Base-by-base conservation (phyloP, 495 filamentous ascomycete genomes). In the Tuber aestivum region DNA sequence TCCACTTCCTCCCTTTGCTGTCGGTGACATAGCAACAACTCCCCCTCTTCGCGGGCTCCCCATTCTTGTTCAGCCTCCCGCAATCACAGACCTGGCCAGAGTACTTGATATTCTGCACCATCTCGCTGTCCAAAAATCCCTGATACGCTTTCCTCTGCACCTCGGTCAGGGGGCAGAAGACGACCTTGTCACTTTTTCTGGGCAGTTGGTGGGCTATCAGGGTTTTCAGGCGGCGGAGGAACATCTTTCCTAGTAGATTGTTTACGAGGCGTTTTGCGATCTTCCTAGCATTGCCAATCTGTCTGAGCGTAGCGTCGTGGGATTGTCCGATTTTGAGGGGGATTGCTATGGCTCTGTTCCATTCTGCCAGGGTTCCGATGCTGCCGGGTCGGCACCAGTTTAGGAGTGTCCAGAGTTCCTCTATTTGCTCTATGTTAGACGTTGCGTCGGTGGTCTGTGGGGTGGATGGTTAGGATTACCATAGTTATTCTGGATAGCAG, bases 401-500 rank as follows among this genome's bases (percentile, higher is more conserved):
- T 20, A 99, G 85, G 5, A 99, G 86, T 5, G 94, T 95, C 95
- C 95, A 99, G 2, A 99, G 88, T 83, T 99, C 96, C 81, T 97
- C 93, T 81, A 35, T n/a, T 37, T 10, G 70, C 18, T 12, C 10
- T 35, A 12, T 32, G 44, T 79, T 32, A 79, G 69, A 48, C 70
- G n/a, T 45, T 40, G 65, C 12, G 10, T 18, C 27, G 45, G 65
- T 65, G 35, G 69, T 40, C 5, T 12, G 14, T 71, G 70, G 70
- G 71, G 35, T 32, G 35, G 77, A 50, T 32, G 35, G 12, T 70
- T 37, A 32, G n/a, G 18, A 12, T 6, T 78, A 80, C 79, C 80
- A 83, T 99, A 99, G 78, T 94, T 95, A 83, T 99, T 99, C 76
- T 99, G 95, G 27, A 99, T 97, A 14, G 96, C 96, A 8, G 95